Evolutionary conservation across 768 basidiomycete genomes (phyloP), one percentile per base, ranked within the genome.

Genomic region (Leccinum broughii): DNA sequence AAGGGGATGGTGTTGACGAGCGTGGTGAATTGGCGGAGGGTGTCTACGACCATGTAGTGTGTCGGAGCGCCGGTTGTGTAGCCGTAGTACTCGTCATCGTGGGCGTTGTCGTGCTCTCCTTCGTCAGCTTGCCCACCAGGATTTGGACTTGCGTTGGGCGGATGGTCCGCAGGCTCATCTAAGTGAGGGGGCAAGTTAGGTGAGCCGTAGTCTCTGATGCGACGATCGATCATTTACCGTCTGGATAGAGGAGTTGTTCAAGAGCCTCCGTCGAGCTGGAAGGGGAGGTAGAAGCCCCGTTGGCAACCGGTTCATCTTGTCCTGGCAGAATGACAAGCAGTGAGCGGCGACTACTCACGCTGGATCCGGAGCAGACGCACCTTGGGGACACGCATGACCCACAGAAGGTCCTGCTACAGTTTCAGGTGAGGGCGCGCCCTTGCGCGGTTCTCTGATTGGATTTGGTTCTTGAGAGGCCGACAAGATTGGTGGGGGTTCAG

Each of bases 11-110:
- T 48, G 41, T 75, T 61, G 34, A 63, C 62, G 44, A 73, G 65
- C 1, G 34, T 56, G 17, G 72, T 73, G 56, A 66, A 64, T 57
- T 62, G 61, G 14, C 72, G 69, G n/a, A 73, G 72, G 51, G 62
- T 39, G 15, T 75, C 73, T 51, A 72, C 54, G 32, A 72, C 62
- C 66, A 64, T 66, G 51, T 69, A 51, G 51, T 61, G 70, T 49
- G 22, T 64, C 5, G 70, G 73, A 2, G 57, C 69, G 13, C 62
- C 63, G 35, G 63, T 54, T 32, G 28, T 52, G 28, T 63, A 62
- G 20, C 51, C 48, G 32, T 34, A 32, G 9, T 51, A 4, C 14
- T 50, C 51, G 2, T 52, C 44, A 3, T 34, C 50, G n/a, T 20
- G 30, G 34, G 15, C 30, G 0, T 58, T 28, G 46, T 57, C 41